Conservation (phyloP, 345 rosid genomes). For the Geranium rotundifolium region DNA sequence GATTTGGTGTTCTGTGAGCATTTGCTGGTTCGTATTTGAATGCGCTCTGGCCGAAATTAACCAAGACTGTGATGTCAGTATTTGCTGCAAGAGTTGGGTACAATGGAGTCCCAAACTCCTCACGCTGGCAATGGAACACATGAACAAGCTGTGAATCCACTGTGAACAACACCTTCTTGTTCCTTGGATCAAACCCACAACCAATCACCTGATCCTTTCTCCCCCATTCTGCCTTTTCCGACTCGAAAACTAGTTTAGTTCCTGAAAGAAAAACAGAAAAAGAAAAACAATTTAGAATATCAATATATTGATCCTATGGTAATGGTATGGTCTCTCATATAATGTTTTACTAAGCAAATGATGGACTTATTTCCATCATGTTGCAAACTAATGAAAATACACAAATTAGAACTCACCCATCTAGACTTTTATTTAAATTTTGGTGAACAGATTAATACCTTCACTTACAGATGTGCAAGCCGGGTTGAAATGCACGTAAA, state of each 20-base stretch:
- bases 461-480: too few species aligned
- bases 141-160: slow-evolving; percentile 23
- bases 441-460: too few species aligned
- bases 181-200: slow-evolving; percentile 26
- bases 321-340: too few species aligned
- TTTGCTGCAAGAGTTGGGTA: slow-evolving; percentile 24
- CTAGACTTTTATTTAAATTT: too few species aligned
- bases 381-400: too few species aligned
- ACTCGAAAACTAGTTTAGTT: slow-evolving; percentile 10
- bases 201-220: slow-evolving; percentile 19
- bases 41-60: slow-evolving; percentile 23
- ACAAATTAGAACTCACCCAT: too few species aligned
- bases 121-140: slow-evolving; percentile 22
- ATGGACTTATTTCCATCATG: too few species aligned
- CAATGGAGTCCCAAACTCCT: slow-evolving; percentile 24
- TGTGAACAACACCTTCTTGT: slow-evolving; percentile 29
- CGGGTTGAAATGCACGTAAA: too few species aligned
- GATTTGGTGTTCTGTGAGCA: slow-evolving; percentile 17
- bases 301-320: too few species aligned
- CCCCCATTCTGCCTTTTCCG: slow-evolving; percentile 21
- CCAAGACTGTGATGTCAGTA: slow-evolving; percentile 11
- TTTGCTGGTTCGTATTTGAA: slow-evolving; percentile 25
- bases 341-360: too few species aligned
- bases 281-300: too few species aligned
- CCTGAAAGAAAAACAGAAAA: neutral